phyloP scores from a whole-genome alignment of 306 rosid genomes.

The Datisca glomerata region DNA sequence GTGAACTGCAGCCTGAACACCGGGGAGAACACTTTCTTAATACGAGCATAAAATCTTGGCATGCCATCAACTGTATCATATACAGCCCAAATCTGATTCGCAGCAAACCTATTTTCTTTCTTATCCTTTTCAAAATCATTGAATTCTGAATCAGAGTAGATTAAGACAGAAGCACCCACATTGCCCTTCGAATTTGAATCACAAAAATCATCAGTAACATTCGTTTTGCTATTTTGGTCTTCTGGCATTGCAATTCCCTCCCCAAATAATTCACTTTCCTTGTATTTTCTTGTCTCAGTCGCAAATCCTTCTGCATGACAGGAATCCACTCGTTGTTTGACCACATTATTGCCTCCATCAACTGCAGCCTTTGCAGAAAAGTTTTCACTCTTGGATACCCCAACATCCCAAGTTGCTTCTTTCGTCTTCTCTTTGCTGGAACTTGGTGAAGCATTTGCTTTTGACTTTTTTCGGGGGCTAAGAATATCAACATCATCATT shows the following conservation, averaged over 20 bases:
- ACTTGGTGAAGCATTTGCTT: conserved; percentile 16
- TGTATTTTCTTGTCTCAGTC: conserved; percentile 16
- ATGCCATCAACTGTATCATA: conserved; percentile 60
- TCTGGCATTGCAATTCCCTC: conserved; percentile 22
- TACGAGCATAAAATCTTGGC: conserved; percentile 83
- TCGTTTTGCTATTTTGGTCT: conserved; percentile 14
- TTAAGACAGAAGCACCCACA: conserved; percentile 6
- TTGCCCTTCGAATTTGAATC: conserved; percentile 21
- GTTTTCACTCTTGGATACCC: conserved; percentile 8
- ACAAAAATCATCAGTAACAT: conserved; percentile 18
- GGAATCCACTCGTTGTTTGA: conserved; percentile 8
- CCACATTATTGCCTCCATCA: conserved; percentile 13
- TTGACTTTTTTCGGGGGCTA: conserved; percentile 28
- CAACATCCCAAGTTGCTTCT: conserved; percentile 18
- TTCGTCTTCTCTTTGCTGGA: conserved; percentile 23
- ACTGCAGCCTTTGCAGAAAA: conserved; percentile 13
- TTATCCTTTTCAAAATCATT: conserved; percentile 52
- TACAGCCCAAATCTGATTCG: conserved; percentile 61
- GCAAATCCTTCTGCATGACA: conserved; percentile 15
- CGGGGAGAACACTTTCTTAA: conserved; percentile 51
- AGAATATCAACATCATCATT: conserved; percentile 26
- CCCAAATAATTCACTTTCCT: conserved; percentile 14
- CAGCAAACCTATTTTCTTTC: conserved; percentile 34
- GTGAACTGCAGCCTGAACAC: conserved; percentile 45
- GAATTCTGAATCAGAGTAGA: conserved; percentile 66